Conservation (phyloP, 169 alveolate genomes). For the Plasmodium knowlesi region DNA sequence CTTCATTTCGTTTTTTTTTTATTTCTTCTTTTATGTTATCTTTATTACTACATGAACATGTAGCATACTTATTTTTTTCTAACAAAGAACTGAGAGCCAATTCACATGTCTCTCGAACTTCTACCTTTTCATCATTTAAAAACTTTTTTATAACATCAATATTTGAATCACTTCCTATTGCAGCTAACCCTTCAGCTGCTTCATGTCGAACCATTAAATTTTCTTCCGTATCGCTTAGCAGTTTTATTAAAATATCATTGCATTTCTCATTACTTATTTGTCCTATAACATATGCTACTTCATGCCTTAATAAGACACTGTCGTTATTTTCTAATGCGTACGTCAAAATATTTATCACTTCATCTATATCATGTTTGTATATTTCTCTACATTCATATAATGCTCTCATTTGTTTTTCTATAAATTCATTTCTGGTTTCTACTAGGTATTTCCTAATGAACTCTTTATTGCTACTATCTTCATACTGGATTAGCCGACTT, state of each 20-base stretch:
- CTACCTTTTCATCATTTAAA: slow-evolving; percentile 63
- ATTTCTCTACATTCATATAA: slow-evolving; percentile 72
- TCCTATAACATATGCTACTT: slow-evolving; percentile 93
- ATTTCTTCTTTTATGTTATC: slow-evolving; percentile 14
- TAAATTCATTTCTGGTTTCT: slow-evolving; percentile 47
- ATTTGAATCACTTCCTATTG: slow-evolving; percentile 80
- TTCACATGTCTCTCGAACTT: slow-evolving; percentile 57
- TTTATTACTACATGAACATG: slow-evolving; percentile 43
- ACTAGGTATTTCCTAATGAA: slow-evolving; percentile 55
- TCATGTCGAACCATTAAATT: slow-evolving; percentile 93
- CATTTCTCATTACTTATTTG: slow-evolving; percentile 88
- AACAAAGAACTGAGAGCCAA: slow-evolving; percentile 48
- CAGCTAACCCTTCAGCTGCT: slow-evolving; percentile 89
- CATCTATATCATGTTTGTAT: slow-evolving; percentile 63
- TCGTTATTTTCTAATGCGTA: slow-evolving; percentile 55
- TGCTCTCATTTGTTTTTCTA: slow-evolving; percentile 76
- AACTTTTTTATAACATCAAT: slow-evolving; percentile 81
- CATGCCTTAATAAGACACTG: slow-evolving; percentile 86
- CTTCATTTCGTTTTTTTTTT: slow-evolving; percentile 34
- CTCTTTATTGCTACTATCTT: slow-evolving; percentile 68
- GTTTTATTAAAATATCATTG: slow-evolving; percentile 74
- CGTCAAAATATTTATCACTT: slow-evolving; percentile 58
- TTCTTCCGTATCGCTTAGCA: slow-evolving; percentile 85
- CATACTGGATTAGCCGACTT: slow-evolving; percentile 48
- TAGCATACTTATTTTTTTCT: slow-evolving; percentile 62